Conservation (phyloP, 2,329 filamentous ascomycete genomes). For the Stachybotrys chartarum region DNA sequence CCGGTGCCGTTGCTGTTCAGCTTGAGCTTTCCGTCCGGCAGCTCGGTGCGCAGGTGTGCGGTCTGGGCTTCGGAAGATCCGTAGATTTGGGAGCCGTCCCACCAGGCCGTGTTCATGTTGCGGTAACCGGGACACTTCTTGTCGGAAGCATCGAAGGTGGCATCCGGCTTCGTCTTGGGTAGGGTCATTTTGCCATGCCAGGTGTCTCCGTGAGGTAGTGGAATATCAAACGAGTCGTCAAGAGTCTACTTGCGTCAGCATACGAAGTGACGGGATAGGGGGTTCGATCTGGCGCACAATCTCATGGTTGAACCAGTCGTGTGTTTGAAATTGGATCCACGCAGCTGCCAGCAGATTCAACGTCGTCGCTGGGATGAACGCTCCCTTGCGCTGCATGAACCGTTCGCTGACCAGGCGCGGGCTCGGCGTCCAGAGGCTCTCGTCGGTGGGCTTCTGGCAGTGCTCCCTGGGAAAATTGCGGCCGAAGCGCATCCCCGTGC, state of each 20-base stretch:
- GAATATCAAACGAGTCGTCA: constrained; percentile 17
- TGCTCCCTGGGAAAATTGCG: constrained; percentile 32
- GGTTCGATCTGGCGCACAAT: constrained; percentile 2
- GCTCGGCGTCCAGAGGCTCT: constrained; percentile 34
- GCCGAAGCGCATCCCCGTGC: constrained; percentile 35
- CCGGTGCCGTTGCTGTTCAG: constrained; percentile 22
- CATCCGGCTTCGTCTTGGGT: constrained; percentile 25
- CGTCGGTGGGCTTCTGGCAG: constrained; percentile 27
- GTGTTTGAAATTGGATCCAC: constrained; percentile 42
- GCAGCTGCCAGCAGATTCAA: constrained; percentile 38
- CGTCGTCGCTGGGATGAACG: constrained; percentile 35
- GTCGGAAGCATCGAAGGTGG: constrained; percentile 25
- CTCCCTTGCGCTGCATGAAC: constrained; percentile 30
- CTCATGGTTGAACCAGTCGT: constrained; percentile 32
- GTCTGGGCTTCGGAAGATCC: constrained; percentile 31
- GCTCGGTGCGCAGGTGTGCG: constrained; percentile 21
- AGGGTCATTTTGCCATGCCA: constrained; percentile 30
- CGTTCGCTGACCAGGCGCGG: constrained; percentile 33
- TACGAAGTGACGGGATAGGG: background rate
- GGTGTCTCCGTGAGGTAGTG: constrained; percentile 22
- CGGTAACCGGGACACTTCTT: constrained; percentile 29
- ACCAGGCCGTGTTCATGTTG: constrained; percentile 36
- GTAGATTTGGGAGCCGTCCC: constrained; percentile 40
- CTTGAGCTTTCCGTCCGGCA: constrained; percentile 29
- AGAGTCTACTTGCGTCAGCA: background rate